Percentiles rank a stretch among this genome's conserved stretches.
Conservation (phyloP, 768 basidiomycete genomes). For the Mycena venus region DNA sequence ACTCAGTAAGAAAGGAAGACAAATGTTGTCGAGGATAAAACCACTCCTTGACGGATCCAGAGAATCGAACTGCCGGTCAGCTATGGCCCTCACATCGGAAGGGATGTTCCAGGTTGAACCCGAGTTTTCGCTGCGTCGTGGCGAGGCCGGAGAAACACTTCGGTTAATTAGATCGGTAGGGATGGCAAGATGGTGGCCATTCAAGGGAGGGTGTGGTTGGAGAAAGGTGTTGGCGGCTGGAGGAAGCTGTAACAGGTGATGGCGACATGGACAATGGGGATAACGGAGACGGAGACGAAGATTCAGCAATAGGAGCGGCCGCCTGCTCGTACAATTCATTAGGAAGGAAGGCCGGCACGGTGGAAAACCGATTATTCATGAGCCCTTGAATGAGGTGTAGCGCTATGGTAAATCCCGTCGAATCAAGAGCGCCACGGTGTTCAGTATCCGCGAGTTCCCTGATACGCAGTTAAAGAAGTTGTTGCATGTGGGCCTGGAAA, state of each 20-base stretch:
- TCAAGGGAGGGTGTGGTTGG: not conserved
- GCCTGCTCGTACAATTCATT: slow-evolving; percentile 61
- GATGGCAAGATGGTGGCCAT: not conserved
- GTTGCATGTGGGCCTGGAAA: not conserved
- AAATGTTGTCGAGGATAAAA: slow-evolving; percentile 62
- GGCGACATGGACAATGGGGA: not conserved
- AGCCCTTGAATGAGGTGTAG: slow-evolving; percentile 70
- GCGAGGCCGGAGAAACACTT: slow-evolving; percentile 14
- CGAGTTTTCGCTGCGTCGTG: slow-evolving; percentile 17
- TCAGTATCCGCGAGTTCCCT: slow-evolving; percentile 71
- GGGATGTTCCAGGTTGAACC: slow-evolving; percentile 56
- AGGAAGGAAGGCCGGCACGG: slow-evolving; percentile 57
- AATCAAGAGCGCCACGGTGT: slow-evolving; percentile 65
- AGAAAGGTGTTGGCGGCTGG: not conserved
- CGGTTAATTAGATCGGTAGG: not conserved
- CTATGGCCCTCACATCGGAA: slow-evolving; percentile 53
- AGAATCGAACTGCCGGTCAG: slow-evolving; percentile 59
- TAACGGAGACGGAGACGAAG: slow-evolving; percentile 4
- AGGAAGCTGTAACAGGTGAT: not conserved
- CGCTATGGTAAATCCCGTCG: slow-evolving; percentile 69
- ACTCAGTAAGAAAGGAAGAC: slow-evolving; percentile 67
- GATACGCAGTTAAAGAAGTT: not conserved
- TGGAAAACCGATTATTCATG: slow-evolving; percentile 57
- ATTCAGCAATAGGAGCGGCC: slow-evolving; percentile 37
- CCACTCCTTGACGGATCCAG: slow-evolving; percentile 58